Base-by-base conservation (phyloP, 2,329 filamentous ascomycete genomes). In the Fusarium newnesense region DNA sequence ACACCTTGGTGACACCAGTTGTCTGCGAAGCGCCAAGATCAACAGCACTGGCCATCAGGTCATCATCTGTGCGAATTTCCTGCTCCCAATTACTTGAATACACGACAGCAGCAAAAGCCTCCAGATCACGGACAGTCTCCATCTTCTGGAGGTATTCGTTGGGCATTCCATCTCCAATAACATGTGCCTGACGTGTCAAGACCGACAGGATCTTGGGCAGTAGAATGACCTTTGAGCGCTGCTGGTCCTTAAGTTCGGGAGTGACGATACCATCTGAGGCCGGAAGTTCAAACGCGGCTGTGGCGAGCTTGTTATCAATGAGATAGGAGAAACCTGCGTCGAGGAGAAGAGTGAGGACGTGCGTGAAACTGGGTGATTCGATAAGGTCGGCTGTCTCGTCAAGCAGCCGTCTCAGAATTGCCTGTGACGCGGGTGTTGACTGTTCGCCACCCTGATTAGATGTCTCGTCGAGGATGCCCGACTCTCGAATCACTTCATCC, bases 341-440 rank as follows among this genome's bases (percentile, higher is more conserved):
- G 67, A 98, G 92, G 63, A 98, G 88, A 65, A 94, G 90, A 5
- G 93, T 94, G 49, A 98, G 88, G 40, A 99, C 95, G 78, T 95
- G 92, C 1, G 92, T 89, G 83, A 98, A 98, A 40, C 94, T 90
- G 0, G 96, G 96, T 3, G 96, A 98, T 79, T 99, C 96, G 79
- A 98, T 92, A 30, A 99, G 89, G 80, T 99, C 96, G 43, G 96
- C 94, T 4, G 96, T 98, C 85, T 99, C 96, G 80, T 99, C 96
- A 3, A 99, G 89, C 26, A 99, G 89, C 65, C 93, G 92, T 63
- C 96, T 91, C 63, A 99, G 89, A 3, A 91, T 89, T 11, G 83
- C 81, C 16, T 87, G 80, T n/a, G 88, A 86, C 36, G 85, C 81
- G 18, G 83, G 75, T n/a, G 84, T 77, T 5, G 84, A 78, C 7